Evolutionary conservation across 139 green algal genomes (phyloP).

Genomic region (Nannochloris sp.): DNA sequence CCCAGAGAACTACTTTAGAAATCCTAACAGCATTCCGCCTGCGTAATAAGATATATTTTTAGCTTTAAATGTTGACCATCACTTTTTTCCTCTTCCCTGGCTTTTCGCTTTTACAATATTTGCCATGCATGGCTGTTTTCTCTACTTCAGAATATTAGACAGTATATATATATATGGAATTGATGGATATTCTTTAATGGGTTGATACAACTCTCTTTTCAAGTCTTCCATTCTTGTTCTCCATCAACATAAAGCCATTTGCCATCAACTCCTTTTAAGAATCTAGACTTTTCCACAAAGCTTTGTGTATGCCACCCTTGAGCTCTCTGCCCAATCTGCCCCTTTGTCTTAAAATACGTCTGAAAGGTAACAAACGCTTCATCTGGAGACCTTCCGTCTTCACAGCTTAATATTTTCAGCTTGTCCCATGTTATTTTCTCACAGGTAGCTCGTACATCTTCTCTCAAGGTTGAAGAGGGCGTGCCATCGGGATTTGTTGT

Average conservation of each 20-base stretch:
- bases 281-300: constrained; percentile 26
- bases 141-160: too few relatives aligned
- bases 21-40: too few relatives aligned
- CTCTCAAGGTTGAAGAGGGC: not conserved
- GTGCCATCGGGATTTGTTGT: not conserved
- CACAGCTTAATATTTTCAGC: constrained; percentile 20
- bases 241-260: constrained; percentile 30
- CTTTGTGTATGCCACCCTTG: constrained; percentile 30
- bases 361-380: constrained; percentile 39
- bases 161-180: too few relatives aligned
- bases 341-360: constrained; percentile 27
- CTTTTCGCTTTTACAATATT: too few relatives aligned
- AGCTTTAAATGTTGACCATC: too few relatives aligned
- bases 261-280: constrained; percentile 7
- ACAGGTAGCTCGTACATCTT: constrained; percentile 26
- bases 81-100: too few relatives aligned
- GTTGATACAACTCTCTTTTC: too few relatives aligned
- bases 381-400: constrained; percentile 4
- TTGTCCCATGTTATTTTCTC: constrained; percentile 29
- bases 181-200: too few relatives aligned
- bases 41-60: too few relatives aligned
- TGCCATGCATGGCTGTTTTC: too few relatives aligned
- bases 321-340: constrained; percentile 27
- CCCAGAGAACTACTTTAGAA: not conserved
- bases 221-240: constrained; percentile 23